Evolutionary conservation across 768 basidiomycete genomes (phyloP).

Genomic region (Amanita phalloides): DNA sequence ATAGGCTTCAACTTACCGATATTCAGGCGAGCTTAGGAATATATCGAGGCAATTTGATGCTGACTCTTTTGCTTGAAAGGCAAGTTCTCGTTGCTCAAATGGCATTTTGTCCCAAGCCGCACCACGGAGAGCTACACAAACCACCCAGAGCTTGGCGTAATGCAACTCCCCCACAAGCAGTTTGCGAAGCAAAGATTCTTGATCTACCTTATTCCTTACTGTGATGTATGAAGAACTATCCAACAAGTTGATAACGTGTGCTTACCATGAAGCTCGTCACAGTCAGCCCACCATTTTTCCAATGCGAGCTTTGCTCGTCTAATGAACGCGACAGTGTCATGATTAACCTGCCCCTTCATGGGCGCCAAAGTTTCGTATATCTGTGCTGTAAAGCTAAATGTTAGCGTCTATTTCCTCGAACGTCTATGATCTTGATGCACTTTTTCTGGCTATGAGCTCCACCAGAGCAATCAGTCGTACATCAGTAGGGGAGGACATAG

Average conservation of each 20-base stretch:
- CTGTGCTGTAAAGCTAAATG: constrained; percentile 46
- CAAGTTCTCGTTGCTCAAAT: constrained; percentile 88
- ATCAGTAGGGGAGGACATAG: constrained; percentile 84
- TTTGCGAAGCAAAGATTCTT: constrained; percentile 77
- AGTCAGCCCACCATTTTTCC: constrained; percentile 87
- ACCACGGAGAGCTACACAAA: constrained; percentile 85
- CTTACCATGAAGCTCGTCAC: constrained; percentile 75
- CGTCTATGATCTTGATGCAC: constrained; percentile 28
- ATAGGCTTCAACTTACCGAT: constrained; percentile 40
- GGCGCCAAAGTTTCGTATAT: constrained; percentile 87
- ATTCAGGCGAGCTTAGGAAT: constrained; percentile 72
- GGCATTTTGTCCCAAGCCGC: constrained; percentile 96
- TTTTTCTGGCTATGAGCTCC: constrained; percentile 86
- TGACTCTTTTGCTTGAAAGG: constrained; percentile 92
- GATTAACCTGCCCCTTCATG: constrained; percentile 77
- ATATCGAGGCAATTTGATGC: constrained; percentile 79
- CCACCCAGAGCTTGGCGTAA: constrained; percentile 91
- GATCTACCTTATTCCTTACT: constrained; percentile 69
- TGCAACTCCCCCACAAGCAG: constrained; percentile 83
- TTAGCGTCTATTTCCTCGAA: not conserved
- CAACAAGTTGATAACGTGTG: constrained; percentile 6
- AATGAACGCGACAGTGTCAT: constrained; percentile 78
- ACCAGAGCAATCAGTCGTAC: constrained; percentile 81
- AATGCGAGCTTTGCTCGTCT: constrained; percentile 78
- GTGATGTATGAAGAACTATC: constrained; percentile 4